Conservation (phyloP, 768 basidiomycete species). For the Pleurotus salmoneostramineus region DNA sequence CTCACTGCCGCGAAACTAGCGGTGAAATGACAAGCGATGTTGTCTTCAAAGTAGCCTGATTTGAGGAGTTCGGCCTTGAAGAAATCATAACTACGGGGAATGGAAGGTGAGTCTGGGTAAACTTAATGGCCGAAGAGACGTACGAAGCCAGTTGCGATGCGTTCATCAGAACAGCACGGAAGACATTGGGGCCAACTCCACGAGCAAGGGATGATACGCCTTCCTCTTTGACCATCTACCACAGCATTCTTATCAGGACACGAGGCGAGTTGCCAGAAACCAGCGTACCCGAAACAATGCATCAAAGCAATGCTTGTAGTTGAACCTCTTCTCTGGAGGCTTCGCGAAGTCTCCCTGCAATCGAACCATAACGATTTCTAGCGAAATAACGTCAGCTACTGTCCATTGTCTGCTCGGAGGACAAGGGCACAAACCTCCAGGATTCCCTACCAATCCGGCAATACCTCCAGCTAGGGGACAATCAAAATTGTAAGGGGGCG, state of each 20-base stretch:
- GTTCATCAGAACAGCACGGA: constrained; percentile 87
- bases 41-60: constrained; percentile 71
- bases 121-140: constrained; percentile 22
- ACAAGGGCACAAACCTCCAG: constrained; percentile 52
- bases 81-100: constrained; percentile 69
- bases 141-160: constrained; percentile 89
- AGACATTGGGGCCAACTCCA: constrained; percentile 81
- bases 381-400: neutral
- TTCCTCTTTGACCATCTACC: constrained; percentile 77
- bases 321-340: constrained; percentile 81
- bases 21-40: constrained; percentile 78
- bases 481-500: neutral
- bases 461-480: constrained; percentile 65
- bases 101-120: neutral
- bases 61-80: constrained; percentile 84
- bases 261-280: constrained; percentile 85
- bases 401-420: too few species aligned
- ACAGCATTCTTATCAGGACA: constrained; percentile 19
- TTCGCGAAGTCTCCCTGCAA: constrained; percentile 91
- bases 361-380: constrained; percentile 80
- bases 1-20: constrained; percentile 81
- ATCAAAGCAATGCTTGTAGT: constrained; percentile 88
- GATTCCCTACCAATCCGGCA: constrained; percentile 87
- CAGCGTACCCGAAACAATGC: constrained; percentile 81
- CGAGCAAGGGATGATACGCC: constrained; percentile 71